Evolutionary conservation across 2,329 filamentous ascomycete species (phyloP).

Genomic region (Pseudocercospora crystallina): DNA sequence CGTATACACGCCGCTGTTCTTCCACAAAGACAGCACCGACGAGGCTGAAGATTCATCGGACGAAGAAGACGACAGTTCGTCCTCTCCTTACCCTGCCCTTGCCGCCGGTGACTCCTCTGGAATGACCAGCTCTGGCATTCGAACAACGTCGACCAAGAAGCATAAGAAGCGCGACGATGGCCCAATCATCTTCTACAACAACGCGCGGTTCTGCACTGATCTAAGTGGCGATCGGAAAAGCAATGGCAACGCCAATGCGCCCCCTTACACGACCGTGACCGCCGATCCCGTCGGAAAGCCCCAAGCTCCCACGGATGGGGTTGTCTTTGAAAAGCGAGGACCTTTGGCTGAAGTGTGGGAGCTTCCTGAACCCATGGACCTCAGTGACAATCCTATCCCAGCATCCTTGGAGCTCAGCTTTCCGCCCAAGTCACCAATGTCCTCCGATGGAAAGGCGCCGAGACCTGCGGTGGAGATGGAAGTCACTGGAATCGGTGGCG

Average conservation of each 20-base stretch:
- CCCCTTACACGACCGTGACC: slow-evolving; percentile 23
- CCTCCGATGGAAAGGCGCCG: not conserved
- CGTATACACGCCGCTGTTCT: slow-evolving; percentile 50
- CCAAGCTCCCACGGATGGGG: not conserved
- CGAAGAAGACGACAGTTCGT: slow-evolving; percentile 33
- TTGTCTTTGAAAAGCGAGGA: slow-evolving; percentile 32
- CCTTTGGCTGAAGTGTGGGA: slow-evolving; percentile 28
- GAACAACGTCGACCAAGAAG: slow-evolving; percentile 35
- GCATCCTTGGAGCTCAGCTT: slow-evolving; percentile 39
- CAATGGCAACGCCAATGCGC: slow-evolving; percentile 13
- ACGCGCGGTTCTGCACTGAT: slow-evolving; percentile 77
- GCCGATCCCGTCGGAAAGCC: slow-evolving; percentile 22
- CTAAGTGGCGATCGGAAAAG: slow-evolving; percentile 62
- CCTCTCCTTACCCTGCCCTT: slow-evolving; percentile 31
- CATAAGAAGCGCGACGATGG: slow-evolving; percentile 64
- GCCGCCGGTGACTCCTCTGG: slow-evolving; percentile 41
- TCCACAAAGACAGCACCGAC: slow-evolving; percentile 44
- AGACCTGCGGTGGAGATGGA: slow-evolving; percentile 41
- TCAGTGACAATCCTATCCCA: slow-evolving; percentile 38
- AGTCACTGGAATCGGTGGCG: slow-evolving; percentile 58
- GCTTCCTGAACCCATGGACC: slow-evolving; percentile 37
- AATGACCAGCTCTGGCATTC: slow-evolving; percentile 48
- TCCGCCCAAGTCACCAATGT: slow-evolving; percentile 34
- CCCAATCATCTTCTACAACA: slow-evolving; percentile 80
- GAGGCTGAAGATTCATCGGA: slow-evolving; percentile 40